phyloP scores from a whole-genome alignment of 2,329 filamentous ascomycete species.

The Exophiala calicioides region DNA sequence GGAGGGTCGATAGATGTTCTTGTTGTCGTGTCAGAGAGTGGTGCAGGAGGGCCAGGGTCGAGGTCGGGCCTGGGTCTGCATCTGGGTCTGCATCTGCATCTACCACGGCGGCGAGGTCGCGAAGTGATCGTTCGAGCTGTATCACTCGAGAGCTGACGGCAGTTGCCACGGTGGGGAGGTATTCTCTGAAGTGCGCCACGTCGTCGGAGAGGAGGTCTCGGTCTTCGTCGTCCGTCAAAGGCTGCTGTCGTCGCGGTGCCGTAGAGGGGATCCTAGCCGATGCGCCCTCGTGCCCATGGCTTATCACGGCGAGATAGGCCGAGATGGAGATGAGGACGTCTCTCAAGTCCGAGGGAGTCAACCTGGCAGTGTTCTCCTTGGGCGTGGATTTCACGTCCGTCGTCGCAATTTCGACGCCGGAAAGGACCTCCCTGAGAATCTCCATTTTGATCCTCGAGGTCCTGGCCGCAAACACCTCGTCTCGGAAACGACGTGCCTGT shows the following conservation, averaged over 20 bases:
- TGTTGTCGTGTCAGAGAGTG: constrained; percentile 5
- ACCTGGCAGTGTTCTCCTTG: background rate
- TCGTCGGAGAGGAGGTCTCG: constrained; percentile 11
- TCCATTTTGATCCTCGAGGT: constrained; percentile 34
- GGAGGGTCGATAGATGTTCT: constrained; percentile 9
- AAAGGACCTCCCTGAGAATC: constrained; percentile 32
- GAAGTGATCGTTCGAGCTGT: constrained; percentile 8
- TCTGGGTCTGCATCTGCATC: background rate
- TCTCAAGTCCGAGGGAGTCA: background rate
- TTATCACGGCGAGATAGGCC: constrained; percentile 11
- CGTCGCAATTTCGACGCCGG: background rate
- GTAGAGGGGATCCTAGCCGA: no score
- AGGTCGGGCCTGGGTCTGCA: background rate
- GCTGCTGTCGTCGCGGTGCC: no score
- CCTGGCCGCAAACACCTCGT: constrained; percentile 7
- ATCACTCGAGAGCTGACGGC: constrained; percentile 4
- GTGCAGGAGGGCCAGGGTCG: background rate
- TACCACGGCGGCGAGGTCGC: background rate
- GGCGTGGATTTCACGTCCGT: background rate
- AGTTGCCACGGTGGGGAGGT: constrained; percentile 6
- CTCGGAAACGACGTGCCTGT: constrained; percentile 2
- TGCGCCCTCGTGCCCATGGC: no score
- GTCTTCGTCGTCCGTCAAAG: background rate
- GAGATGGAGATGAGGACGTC: constrained; percentile 19
- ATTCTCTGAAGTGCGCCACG: constrained; percentile 10